phyloP scores from a whole-genome alignment of 2,329 filamentous ascomycete genomes.

The Colletotrichum aenigma region DNA sequence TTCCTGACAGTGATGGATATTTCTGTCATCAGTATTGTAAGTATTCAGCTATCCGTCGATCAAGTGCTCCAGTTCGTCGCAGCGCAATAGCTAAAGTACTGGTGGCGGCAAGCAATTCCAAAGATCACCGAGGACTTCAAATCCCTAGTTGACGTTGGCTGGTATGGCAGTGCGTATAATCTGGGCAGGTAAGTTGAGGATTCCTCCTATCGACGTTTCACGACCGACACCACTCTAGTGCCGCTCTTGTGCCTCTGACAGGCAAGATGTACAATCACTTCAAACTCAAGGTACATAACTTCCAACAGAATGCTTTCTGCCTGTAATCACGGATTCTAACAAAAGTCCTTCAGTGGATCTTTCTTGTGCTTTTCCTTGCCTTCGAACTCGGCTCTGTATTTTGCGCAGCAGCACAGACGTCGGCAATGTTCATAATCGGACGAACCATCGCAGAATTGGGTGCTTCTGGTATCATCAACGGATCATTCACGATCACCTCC shows the following conservation, averaged over 20 bases:
- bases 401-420: background rate
- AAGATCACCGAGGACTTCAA: background rate
- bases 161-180: background rate
- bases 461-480: conserved; percentile 22
- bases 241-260: background rate
- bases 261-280: background rate
- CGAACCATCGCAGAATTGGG: background rate
- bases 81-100: background rate
- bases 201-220: background rate
- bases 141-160: background rate
- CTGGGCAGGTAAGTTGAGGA: background rate
- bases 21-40: background rate
- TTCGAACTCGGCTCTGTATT: conserved; percentile 26
- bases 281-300: background rate
- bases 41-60: background rate
- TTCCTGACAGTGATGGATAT: background rate
- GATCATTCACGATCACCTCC: conserved; percentile 29
- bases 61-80: background rate
- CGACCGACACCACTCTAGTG: background rate
- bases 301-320: background rate
- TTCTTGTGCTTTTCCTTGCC: conserved; percentile 30
- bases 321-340: background rate
- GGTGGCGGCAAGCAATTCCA: background rate
- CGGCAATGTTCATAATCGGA: background rate
- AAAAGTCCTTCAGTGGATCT: conserved; percentile 26